These are phyloP conservation scores for Yarrowia deformans DNA, from an alignment of 805 yeast species.

Conservation along the genomic window DNA sequence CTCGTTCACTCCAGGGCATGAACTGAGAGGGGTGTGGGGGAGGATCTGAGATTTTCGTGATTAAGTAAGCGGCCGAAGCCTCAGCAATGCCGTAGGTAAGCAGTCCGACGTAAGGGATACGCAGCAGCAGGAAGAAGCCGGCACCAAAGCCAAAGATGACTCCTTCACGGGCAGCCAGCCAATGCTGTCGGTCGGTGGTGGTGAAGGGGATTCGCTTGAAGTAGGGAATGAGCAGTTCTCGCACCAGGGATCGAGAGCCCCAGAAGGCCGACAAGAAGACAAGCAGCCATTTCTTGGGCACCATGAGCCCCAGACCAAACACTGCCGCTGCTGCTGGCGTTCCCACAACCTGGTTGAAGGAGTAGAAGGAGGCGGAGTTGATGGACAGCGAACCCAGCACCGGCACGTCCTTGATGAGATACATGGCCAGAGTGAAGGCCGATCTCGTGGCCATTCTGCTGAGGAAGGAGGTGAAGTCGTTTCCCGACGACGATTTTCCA, in stretches of 20 bases:
- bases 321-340: conserved; percentile 55
- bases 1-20: conserved; percentile 48
- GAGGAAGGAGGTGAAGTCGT: conserved; percentile 39
- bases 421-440: conserved; percentile 49
- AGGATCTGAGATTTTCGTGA: conserved; percentile 62
- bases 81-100: conserved; percentile 62
- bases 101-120: conserved; percentile 57
- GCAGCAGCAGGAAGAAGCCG: conserved; percentile 55
- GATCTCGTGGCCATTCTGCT: conserved; percentile 44
- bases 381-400: conserved; percentile 54
- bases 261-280: conserved; percentile 55
- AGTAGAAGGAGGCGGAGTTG: conserved; percentile 56
- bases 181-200: conserved; percentile 54
- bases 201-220: conserved; percentile 57
- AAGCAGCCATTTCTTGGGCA: conserved; percentile 53
- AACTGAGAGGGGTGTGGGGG: conserved; percentile 48
- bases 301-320: conserved; percentile 50
- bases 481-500: neutral
- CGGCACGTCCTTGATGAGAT: conserved; percentile 54
- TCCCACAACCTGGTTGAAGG: conserved; percentile 57
- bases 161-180: conserved; percentile 64
- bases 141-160: conserved; percentile 64
- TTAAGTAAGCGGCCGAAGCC: conserved; percentile 60
- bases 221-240: conserved; percentile 60
- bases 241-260: conserved; percentile 56